Evolutionary conservation across 257 asterid species (phyloP).

Genomic region (Solanum lycopersicoides): DNA sequence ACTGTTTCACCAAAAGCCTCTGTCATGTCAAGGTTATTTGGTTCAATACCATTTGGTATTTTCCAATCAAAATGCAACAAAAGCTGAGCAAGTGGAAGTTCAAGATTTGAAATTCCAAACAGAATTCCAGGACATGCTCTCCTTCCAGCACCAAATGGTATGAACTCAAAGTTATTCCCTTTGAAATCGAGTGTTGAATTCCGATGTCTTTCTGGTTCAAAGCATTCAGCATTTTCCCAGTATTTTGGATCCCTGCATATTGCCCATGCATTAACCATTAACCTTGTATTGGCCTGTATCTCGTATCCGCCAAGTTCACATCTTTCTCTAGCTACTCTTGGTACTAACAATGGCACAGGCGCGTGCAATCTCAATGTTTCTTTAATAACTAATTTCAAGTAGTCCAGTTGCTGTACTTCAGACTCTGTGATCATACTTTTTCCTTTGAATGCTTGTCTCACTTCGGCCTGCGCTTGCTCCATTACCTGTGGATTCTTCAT

Average conservation of each 20-base stretch:
- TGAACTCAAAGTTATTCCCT: constrained; percentile 5
- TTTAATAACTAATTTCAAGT: background rate
- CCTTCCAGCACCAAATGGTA: constrained; percentile 28
- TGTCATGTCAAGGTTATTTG: constrained; percentile 13
- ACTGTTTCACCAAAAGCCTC: constrained; percentile 11
- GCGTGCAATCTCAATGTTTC: background rate
- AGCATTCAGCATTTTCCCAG: constrained; percentile 8
- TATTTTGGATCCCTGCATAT: constrained; percentile 18
- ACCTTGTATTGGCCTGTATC: constrained; percentile 6
- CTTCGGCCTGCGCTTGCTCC: background rate
- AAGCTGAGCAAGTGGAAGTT: constrained; percentile 19
- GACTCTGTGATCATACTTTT: background rate
- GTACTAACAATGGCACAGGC: background rate
- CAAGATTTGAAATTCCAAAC: constrained; percentile 9
- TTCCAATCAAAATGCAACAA: constrained; percentile 25
- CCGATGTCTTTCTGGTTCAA: constrained; percentile 8
- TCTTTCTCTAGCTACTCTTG: background rate
- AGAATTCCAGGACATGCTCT: constrained; percentile 25
- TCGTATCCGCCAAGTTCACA: background rate
- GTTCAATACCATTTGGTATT: constrained; percentile 8
- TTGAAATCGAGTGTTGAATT: constrained; percentile 19
- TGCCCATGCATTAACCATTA: constrained; percentile 24
- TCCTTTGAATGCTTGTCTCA: background rate
- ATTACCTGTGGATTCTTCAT: background rate
- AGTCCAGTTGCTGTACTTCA: background rate